Evolutionary conservation across 768 basidiomycete species (phyloP).

Genomic region (Xerocomellus amylosporus): DNA sequence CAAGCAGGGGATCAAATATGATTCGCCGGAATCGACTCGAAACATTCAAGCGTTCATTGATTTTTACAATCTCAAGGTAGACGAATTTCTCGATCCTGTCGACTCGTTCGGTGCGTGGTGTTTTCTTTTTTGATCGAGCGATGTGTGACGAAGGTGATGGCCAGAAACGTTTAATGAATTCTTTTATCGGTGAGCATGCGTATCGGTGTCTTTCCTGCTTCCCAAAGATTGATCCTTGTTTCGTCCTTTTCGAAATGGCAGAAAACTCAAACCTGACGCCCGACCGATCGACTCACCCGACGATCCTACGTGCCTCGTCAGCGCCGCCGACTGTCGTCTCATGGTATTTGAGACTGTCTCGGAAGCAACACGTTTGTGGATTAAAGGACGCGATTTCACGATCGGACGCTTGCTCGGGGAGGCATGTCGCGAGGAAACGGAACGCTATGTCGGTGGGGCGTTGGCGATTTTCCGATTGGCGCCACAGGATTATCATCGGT

Average conservation of each 20-base stretch:
- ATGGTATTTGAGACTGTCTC: slow-evolving; percentile 87
- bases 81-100: slow-evolving; percentile 82
- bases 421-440: slow-evolving; percentile 63
- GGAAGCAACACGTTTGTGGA: slow-evolving; percentile 91
- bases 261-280: slow-evolving; percentile 82
- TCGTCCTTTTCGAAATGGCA: slow-evolving; percentile 23
- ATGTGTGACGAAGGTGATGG: background rate
- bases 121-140: background rate
- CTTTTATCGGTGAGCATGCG: slow-evolving; percentile 63
- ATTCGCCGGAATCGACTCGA: slow-evolving; percentile 75
- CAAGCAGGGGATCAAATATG: slow-evolving; percentile 94
- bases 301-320: slow-evolving; percentile 77
- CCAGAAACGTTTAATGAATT: slow-evolving; percentile 91
- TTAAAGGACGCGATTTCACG: slow-evolving; percentile 94
- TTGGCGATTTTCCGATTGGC: slow-evolving; percentile 89
- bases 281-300: slow-evolving; percentile 71
- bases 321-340: slow-evolving; percentile 93
- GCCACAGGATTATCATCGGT: slow-evolving; percentile 95
- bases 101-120: slow-evolving; percentile 70
- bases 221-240: background rate
- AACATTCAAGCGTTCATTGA: slow-evolving; percentile 88
- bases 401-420: slow-evolving; percentile 79
- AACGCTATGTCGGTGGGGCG: slow-evolving; percentile 75
- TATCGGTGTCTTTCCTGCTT: background rate
- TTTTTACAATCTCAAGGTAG: slow-evolving; percentile 80